Evolutionary conservation across 2,329 filamentous ascomycete species (phyloP).

Genomic region (Alternaria conjuncta): DNA sequence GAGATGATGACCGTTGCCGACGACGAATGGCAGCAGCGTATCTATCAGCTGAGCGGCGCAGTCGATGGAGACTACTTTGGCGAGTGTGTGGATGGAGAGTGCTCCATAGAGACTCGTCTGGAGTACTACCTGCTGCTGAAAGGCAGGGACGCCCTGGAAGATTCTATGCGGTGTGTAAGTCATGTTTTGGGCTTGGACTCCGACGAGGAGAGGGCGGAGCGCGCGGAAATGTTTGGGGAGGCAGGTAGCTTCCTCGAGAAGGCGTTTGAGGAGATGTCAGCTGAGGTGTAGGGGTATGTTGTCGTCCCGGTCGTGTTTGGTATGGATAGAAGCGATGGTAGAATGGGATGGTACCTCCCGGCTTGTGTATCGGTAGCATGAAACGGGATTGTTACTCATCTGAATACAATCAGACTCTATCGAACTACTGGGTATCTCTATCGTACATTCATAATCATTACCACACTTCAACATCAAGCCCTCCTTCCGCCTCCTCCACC

Average conservation of each 20-base stretch:
- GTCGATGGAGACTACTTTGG: neutral
- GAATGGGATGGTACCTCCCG: neutral
- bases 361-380: neutral
- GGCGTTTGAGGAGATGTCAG: conserved; percentile 7
- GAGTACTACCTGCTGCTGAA: conserved; percentile 26
- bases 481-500: conserved; percentile 19
- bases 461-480: neutral
- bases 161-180: conserved; percentile 21
- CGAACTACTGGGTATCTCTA: conserved; percentile 5
- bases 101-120: conserved; percentile 21
- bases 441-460: conserved; percentile 3
- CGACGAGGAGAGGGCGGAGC: conserved; percentile 13
- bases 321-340: neutral
- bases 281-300: neutral
- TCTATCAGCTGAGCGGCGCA: conserved; percentile 12
- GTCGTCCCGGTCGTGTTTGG: neutral
- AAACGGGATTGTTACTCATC: neutral
- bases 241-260: conserved; percentile 20
- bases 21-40: conserved; percentile 15
- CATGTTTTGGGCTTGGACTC: conserved; percentile 12
- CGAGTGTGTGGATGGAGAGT: conserved; percentile 16
- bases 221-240: conserved; percentile 16
- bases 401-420: neutral
- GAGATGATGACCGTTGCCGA: conserved; percentile 20
- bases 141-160: conserved; percentile 14